These are phyloP conservation scores for Styphnolobium japonicum DNA, from an alignment of 306 rosid species.

Conservation along the genomic window DNA sequence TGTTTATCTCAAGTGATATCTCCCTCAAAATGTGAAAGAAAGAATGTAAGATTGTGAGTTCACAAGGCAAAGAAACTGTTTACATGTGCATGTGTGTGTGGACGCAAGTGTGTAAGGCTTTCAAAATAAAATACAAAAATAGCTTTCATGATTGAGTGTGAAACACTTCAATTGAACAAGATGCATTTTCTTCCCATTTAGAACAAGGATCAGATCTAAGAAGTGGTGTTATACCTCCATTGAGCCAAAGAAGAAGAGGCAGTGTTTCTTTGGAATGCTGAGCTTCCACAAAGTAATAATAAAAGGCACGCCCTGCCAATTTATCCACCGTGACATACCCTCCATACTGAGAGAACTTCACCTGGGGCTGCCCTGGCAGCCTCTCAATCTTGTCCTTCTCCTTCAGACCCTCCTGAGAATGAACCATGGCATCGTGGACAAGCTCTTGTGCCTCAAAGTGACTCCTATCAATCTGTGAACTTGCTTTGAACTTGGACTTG, in stretches of 20 bases:
- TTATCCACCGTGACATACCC: conserved; percentile 77
- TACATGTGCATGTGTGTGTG: background rate
- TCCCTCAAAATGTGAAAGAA: background rate
- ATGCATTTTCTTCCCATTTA: background rate
- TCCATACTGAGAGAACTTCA: conserved; percentile 70
- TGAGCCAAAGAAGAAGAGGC: conserved; percentile 99
- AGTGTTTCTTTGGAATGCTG: conserved; percentile 28
- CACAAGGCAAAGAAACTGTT: background rate
- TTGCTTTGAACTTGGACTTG: conserved; percentile 28
- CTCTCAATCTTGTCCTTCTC: conserved; percentile 59
- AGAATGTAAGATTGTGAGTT: background rate
- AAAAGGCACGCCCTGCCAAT: conserved; percentile 69
- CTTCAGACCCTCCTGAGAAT: conserved; percentile 56
- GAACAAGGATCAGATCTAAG: background rate
- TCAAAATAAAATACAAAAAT: background rate
- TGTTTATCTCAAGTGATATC: background rate
- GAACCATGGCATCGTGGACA: conserved; percentile 6
- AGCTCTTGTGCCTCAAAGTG: conserved; percentile 37
- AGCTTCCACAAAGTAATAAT: conserved; percentile 79
- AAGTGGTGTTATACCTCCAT: conserved; percentile 62
- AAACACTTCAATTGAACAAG: background rate
- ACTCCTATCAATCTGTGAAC: conserved; percentile 33
- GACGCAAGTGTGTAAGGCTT: background rate
- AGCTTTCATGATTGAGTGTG: background rate
- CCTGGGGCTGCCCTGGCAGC: conserved; percentile 82